Evolutionary conservation across 164 flowering plant genomes (phyloP), one percentile per base, ranked within the genome.

Genomic region (Tinospora cordifolia): DNA sequence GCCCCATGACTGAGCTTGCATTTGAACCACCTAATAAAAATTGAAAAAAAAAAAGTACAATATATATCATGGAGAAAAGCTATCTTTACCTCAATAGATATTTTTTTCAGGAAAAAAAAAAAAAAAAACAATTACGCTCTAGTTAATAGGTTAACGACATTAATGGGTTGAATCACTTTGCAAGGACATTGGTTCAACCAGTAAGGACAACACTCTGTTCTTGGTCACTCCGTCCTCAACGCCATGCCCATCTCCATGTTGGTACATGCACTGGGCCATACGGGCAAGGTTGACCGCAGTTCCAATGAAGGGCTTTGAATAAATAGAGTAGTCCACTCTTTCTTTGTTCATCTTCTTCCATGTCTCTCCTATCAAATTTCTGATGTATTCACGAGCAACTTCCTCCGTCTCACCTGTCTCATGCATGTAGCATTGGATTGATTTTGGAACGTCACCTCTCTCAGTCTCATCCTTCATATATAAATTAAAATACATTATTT

Each of bases 341-440:
- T 59, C 57, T 78, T n/a, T n/a, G n/a, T n/a, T n/a, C n/a, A n/a
- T n/a, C n/a, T n/a, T n/a, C n/a, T n/a, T n/a, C n/a, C n/a, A n/a
- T n/a, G n/a, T n/a, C n/a, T n/a, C n/a, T n/a, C n/a, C n/a, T n/a
- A n/a, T n/a, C n/a, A n/a, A n/a, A n/a, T n/a, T n/a, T n/a, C n/a
- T n/a, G n/a, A n/a, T 80, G 69, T 74, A 4, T 25, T 65, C 14
- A 34, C 6, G 3, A 15, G 17, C 26, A 65, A 6, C 7, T 38
- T 19, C 67, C 67, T 36, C 19, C 5, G 67, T 36, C 17, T 46
- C 38, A 19, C 67, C 67, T 6, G n/a, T 19, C 36, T 65, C 46
- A 17, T 65, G 51, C 82, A 82, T 82, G 71, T 72, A 78, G 26
- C 83, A 83, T 15, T 58, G 26, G 0, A 81, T 79, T 44, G 84